Evolutionary conservation across 2,329 filamentous ascomycete genomes (phyloP).

Genomic region (Colletotrichum gloeosporioides): DNA sequence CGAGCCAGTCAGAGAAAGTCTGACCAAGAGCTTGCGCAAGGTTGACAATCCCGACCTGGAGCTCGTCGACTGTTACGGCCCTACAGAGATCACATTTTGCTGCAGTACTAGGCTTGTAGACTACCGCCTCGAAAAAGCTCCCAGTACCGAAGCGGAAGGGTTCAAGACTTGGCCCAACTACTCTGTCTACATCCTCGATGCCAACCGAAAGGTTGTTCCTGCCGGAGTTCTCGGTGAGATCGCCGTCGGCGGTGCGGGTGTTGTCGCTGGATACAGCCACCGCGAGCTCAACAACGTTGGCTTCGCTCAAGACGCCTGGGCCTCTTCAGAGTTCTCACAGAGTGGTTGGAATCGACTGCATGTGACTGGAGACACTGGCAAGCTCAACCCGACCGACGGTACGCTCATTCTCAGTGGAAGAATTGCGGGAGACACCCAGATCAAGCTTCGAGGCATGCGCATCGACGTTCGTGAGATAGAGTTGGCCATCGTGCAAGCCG

Average conservation of each 20-base stretch:
- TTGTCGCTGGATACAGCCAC: conserved; percentile 37
- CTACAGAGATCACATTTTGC: conserved; percentile 29
- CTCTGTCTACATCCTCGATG: conserved; percentile 47
- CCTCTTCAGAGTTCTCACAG: neutral
- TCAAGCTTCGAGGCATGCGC: conserved; percentile 36
- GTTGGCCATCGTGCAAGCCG: conserved; percentile 22
- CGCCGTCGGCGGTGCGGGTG: conserved; percentile 33
- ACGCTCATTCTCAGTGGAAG: conserved; percentile 34
- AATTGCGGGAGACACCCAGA: conserved; percentile 41
- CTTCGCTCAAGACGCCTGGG: neutral
- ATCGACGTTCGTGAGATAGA: conserved; percentile 46
- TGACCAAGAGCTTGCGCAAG: neutral
- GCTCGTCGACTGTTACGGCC: conserved; percentile 28
- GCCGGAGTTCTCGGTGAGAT: conserved; percentile 38
- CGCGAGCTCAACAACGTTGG: neutral
- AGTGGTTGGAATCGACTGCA: neutral
- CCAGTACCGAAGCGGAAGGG: conserved; percentile 6
- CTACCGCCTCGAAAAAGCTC: conserved; percentile 25
- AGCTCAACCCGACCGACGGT: neutral
- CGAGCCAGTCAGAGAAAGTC: conserved; percentile 12
- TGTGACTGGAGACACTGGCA: neutral
- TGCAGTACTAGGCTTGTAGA: conserved; percentile 2
- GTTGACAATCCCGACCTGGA: conserved; percentile 19
- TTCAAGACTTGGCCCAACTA: conserved; percentile 31
- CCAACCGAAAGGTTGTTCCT: conserved; percentile 36